Base-by-base conservation (phyloP, 148 eudicot genomes). In the Vaccinium macrocarpon region DNA sequence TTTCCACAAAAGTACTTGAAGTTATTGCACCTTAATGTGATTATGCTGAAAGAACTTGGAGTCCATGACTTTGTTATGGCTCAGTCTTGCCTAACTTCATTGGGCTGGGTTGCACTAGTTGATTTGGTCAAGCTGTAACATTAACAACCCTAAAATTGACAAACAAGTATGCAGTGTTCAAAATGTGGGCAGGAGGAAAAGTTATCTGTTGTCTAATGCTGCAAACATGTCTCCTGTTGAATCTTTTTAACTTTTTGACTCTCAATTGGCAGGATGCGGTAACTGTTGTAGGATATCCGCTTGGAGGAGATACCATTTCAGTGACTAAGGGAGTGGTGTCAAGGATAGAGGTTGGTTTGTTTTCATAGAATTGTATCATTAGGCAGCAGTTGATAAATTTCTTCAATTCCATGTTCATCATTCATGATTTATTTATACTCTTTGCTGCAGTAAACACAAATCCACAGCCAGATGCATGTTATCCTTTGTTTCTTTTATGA, bases 281-380 rank as follows among this genome's bases (percentile, higher is more conserved):
- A 38, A 96, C 99, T 88, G 98, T 96, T 76, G 99, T 96, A 29
- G 99, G 99, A 50, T 96, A 96, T 90, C 99, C 99, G 51, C 98
- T 95, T 86, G 99, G 99, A 85, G 99, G 99, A 84, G 99, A 95
- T 89, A 96, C 99, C 76, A 96, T 96, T 86, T 96, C 99, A 85
- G 99, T 96, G 88, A 94, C 98, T 57, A 96, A 94, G 88, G 99
- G 99, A 61, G 99, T 96, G 66, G 98, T 96, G 74, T 96, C 99
- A 27, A 91, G 99, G 78, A 93, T 96, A 87, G 99, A 96, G 98
- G 99, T 96, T 89, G 73, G 94, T 81, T 80, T 70, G 23, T 49
- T 76, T 72, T 25, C 59, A 66, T 83, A 51, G 25, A 14, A 32
- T 23, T 86, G 9, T 76, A 18, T 52, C 50, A 5, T 29, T 74